These are phyloP conservation scores for Bipolaris bicolor DNA, from an alignment of 2,329 filamentous ascomycete genomes.

Conservation along the genomic window DNA sequence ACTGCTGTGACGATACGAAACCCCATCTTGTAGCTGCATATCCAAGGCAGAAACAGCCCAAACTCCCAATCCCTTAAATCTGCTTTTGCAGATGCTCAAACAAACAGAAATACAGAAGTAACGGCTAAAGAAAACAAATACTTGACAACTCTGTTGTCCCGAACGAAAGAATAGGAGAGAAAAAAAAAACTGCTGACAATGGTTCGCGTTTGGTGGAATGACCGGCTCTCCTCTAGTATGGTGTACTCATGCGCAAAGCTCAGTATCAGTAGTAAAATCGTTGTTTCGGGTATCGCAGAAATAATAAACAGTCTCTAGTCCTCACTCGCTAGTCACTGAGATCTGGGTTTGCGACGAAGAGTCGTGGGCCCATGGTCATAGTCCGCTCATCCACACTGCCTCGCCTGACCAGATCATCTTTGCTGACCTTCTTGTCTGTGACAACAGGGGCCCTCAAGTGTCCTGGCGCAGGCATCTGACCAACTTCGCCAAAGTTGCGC, in stretches of 20 bases:
- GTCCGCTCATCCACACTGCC: constrained; percentile 86
- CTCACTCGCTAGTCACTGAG: constrained; percentile 54
- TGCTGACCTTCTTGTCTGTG: constrained; percentile 57
- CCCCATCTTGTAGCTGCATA: background rate
- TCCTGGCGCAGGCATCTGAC: constrained; percentile 53
- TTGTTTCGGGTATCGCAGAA: constrained; percentile 44
- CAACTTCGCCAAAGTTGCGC: constrained; percentile 60
- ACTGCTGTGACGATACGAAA: background rate
- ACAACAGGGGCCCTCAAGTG: constrained; percentile 53
- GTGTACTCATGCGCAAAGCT: constrained; percentile 5
- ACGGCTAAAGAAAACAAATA: background rate
- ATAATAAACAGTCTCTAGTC: constrained; percentile 12
- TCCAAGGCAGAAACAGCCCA: constrained; percentile 3
- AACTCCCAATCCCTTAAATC: background rate
- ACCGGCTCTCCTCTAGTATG: background rate
- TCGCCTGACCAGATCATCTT: constrained; percentile 74
- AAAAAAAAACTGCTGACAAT: background rate
- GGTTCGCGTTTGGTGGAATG: background rate
- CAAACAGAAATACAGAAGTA: background rate
- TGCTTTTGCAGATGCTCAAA: constrained; percentile 1
- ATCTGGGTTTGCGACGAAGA: constrained; percentile 89
- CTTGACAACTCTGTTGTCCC: constrained; percentile 6
- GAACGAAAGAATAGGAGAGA: background rate
- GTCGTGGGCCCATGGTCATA: constrained; percentile 72
- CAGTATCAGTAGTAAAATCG: constrained; percentile 15